Evolutionary conservation across 2,329 filamentous ascomycete species (phyloP).

Genomic region (Xylariaceae sp.): DNA sequence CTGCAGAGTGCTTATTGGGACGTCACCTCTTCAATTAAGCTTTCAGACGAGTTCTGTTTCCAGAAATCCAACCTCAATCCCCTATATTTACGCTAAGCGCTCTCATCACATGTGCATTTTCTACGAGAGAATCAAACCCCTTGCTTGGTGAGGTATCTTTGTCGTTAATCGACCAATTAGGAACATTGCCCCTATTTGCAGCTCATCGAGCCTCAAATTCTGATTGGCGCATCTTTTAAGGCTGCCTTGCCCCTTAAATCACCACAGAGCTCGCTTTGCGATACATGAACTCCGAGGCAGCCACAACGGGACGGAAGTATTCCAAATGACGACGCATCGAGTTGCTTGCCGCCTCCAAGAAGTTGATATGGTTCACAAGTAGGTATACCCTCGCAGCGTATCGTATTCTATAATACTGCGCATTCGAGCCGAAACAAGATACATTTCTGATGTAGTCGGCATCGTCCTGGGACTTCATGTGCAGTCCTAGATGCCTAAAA

Average conservation of each 20-base stretch:
- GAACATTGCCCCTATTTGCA: neutral
- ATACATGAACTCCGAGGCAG: neutral
- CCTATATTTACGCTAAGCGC: constrained; percentile 29
- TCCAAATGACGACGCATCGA: neutral
- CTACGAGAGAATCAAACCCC: neutral
- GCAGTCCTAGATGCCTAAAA: neutral
- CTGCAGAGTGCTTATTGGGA: constrained; percentile 45
- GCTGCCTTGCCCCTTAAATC: constrained; percentile 6
- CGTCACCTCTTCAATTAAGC: constrained; percentile 37
- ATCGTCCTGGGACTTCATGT: no score
- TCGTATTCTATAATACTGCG: neutral
- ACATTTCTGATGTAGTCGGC: neutral
- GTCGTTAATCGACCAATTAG: constrained; percentile 20
- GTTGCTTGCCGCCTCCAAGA: neutral
- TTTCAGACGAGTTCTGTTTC: neutral
- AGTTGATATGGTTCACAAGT: neutral
- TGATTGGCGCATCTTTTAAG: constrained; percentile 4
- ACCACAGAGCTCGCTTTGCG: neutral
- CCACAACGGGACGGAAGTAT: neutral
- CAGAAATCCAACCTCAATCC: neutral
- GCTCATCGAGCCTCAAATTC: constrained; percentile 1
- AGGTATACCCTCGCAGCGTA: neutral
- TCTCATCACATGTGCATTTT: constrained; percentile 20
- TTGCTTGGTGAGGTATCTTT: neutral
- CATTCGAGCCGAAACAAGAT: no score